Evolutionary conservation across 352 stramenopile genomes (phyloP), one percentile per base, ranked within the genome.

Genomic region (Pythium brachiatum): DNA sequence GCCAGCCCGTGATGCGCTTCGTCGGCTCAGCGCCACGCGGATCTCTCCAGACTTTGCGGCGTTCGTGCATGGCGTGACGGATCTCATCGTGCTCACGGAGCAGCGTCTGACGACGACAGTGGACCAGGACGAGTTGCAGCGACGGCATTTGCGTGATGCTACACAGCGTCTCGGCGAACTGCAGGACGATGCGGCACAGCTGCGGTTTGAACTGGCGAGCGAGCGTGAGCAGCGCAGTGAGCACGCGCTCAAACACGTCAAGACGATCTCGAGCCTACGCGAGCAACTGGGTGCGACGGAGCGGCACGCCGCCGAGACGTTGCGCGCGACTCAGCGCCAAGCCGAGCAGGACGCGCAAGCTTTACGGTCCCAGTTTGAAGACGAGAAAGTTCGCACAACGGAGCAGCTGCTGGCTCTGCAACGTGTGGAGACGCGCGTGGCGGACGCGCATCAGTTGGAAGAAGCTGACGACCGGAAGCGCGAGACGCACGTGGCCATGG

Each of bases 111-210:
- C 64, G 31, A 81, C 79, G 11, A 86, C 70, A 34, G 67, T 69
- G 11, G 83, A 92, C 43, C 80, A 92, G 60, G 76, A 86, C 67
- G 81, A 81, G 26, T 53, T 47, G 18, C 60, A 66, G 15, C 62
- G 63, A 0, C 43, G 58, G 11, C 66, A 50, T 31, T 57, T 89
- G 21, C 67, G 75, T 15, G 81, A 89, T 27, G 78, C 75, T n/a
- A 62, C 74, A 23, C 41, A 85, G 53, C 79, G 79, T 7, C 71
- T 92, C 38, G 75, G 77, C 16, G 83, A 92, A 34, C 61, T 68
- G 7, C 76, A 89, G 46, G 78, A 90, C 64, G 81, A 92, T 54
- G 65, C 76, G 11, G 74, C 75, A 43, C 83, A 90, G 61, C 66
- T 89, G 12, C 58, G 58, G 20, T 88, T 89, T 38, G 83, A 92